Base-by-base conservation (phyloP, 352 stramenopile genomes). In the Phytophthora boehmeriae region DNA sequence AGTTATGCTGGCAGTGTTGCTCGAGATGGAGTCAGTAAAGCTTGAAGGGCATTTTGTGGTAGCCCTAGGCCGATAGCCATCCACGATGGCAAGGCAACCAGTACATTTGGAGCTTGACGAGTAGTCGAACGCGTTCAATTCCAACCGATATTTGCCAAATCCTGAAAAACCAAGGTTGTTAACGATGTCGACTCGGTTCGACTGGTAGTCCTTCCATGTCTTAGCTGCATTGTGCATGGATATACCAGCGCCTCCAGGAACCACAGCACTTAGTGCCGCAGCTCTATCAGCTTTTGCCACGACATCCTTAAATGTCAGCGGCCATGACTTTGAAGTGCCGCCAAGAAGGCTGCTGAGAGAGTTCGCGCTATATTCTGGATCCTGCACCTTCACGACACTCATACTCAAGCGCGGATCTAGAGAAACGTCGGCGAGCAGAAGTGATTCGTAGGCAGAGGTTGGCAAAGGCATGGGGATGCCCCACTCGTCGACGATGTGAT, bases 201-300 rank as follows among this genome's bases (percentile, higher is more conserved):
- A 44, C 38, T 89, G 76, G 58, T 83, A 89, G 13, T 83, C 70
- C 19, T 59, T 73, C 80, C 80, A 92, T 2, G 66, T 64, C 54
- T 76, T 79, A 0, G 54, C 47, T 35, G 38, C 35, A 27, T 72
- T 57, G 5, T 66, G 47, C 28, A 72, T 53, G 16, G 56, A 30
- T 1, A 59, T 14, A 20, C 63, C 41, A 4, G 30, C 38, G 11
- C 23, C 35, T 2, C 38, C 42, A 9, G 51, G 27, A 45, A 77
- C 34, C 35, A 63, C 45, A 11, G 53, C 27, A 3, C 45, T 44
- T 14, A 76, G 48, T 17, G 27, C 45, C 42, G 43, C 20, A 30
- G 47, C 52, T 10, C 47, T 70, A 16, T 53, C 28, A 54, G 52
- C 36, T 45, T 34, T 59, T 16, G 25, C 28, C 16, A 67, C 45